Conservation (phyloP, 345 rosid genomes). For the thale cress (Arabidopsis thaliana) region TAIR10.1 NC_003076.8:22965001-22965500, state of each 20-base stretch:
- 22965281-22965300: constrained; percentile 69
- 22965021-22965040: constrained; percentile 16
- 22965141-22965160: constrained; percentile 43
- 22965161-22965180: constrained; percentile 64
- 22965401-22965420: neutral
- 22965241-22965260: constrained; percentile 52
- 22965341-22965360: constrained; percentile 65
- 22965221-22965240: constrained; percentile 41
- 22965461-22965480: constrained; percentile 72
- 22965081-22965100: constrained; percentile 50
- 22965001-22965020: constrained; percentile 50
- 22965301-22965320: constrained; percentile 97
- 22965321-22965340: constrained; percentile 60
- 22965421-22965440: neutral
- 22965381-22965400: neutral
- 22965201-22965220: constrained; percentile 48
- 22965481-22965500: constrained; percentile 59
- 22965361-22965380: constrained; percentile 67
- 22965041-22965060: constrained; percentile 54
- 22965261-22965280: constrained; percentile 61
- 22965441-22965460: constrained; percentile 59
- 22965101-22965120: constrained; percentile 46
- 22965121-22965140: constrained; percentile 28
- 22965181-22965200: constrained; percentile 55
- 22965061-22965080: constrained; percentile 60